Conservation (phyloP, 306 rosid genomes). For the Boehmeria nivea region DNA sequence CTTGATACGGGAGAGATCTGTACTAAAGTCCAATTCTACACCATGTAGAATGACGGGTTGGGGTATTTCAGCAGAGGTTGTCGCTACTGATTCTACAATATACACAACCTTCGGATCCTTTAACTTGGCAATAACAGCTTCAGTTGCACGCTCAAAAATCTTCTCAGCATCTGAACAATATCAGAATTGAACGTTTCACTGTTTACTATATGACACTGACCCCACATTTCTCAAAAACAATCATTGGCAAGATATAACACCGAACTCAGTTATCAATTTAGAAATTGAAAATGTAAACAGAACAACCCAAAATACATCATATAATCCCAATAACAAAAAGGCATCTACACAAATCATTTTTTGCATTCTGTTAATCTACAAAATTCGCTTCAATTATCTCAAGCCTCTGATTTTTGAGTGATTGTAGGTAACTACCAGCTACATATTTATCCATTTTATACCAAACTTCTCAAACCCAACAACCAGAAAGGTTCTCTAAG, state of each 20-base stretch:
- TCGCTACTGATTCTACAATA: conserved; percentile 39
- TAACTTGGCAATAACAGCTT: conserved; percentile 61
- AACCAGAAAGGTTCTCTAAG: too few species aligned
- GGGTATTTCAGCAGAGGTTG: conserved; percentile 42
- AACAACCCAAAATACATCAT: not conserved
- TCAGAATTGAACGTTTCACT: too few species aligned
- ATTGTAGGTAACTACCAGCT: too few species aligned
- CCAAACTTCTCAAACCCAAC: too few species aligned
- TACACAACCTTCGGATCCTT: conserved; percentile 54
- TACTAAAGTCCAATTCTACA: conserved; percentile 47
- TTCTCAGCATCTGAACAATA: conserved; percentile 53
- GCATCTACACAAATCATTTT: not conserved
- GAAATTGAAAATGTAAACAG: not conserved
- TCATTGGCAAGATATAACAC: not conserved
- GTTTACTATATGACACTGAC: too few species aligned
- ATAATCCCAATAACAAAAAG: not conserved
- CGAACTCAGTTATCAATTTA: not conserved
- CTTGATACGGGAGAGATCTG: conserved; percentile 39
- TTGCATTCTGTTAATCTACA: too few species aligned
- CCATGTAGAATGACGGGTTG: conserved; percentile 58
- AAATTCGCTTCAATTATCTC: too few species aligned
- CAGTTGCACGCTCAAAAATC: conserved; percentile 39
- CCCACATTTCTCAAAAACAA: too few species aligned
- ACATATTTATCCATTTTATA: too few species aligned
- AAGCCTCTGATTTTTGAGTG: too few species aligned